Evolutionary conservation across 176 grass and related monocot genomes (phyloP), one percentile per base, ranked within the genome.

Genomic region (Phoenix dactylifera): DNA sequence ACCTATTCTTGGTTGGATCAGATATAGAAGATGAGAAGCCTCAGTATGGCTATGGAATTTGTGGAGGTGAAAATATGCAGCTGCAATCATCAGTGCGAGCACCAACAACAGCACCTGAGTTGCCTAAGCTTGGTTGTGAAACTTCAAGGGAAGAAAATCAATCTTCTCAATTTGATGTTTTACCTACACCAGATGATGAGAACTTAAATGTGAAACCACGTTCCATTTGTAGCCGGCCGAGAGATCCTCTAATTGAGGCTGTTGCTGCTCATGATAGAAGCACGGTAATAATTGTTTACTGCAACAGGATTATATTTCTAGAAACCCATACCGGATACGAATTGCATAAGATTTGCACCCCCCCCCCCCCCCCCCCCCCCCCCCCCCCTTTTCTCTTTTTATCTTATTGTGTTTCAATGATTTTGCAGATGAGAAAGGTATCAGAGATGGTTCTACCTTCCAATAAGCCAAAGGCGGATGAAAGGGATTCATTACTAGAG

Each of bases 201-300:
- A 56, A 56, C 50, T 58, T 81, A 51, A 80, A 29, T 44, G 78
- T 57, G 61, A 89, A 86, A 66, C 84, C 81, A 18, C 52, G 70
- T 70, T 98, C 94, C 15, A 74, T 93, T 3, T 83, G 67, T 39
- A 89, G 89, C 51, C 88, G 86, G 25, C 94, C 88, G 26, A 85
- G 94, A 67, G 89, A 89, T 83, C 94, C 88, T 62, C 61, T 98
- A 20, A 89, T 98, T 65, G 94, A 89, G 23, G 88, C 94, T 81
- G 94, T 98, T 57, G 85, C 82, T 65, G 84, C 87, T 65, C 94
- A 98, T 74, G 94, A 98, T 66, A 78, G 94, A 98, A 98, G 76
- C 85, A 93, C 73, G 84, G 94, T 98, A 80, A 4, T 58, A 57
- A 52, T 80, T 28, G 3, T 66, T 44, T 44, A 44, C 35, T 44